Conservation (phyloP, 1,139 yeast species). For the Diutina neorugosa region DNA sequence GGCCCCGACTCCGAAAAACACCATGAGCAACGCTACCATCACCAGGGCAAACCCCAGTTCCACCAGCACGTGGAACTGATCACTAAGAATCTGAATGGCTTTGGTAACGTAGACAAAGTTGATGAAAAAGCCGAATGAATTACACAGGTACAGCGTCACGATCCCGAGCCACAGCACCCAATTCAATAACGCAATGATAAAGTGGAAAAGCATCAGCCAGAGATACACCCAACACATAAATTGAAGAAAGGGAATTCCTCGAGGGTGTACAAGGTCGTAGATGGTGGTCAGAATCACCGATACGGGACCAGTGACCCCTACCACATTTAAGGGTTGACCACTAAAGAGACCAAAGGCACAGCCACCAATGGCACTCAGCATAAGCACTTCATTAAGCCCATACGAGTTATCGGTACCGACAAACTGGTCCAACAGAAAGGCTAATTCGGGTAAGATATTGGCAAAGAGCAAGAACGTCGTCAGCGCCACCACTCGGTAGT, state of each 20-base stretch:
- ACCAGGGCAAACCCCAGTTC: slow-evolving; percentile 69
- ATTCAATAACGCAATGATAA: slow-evolving; percentile 59
- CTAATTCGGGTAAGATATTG: slow-evolving; percentile 83
- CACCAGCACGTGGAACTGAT: slow-evolving; percentile 45
- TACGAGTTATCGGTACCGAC: slow-evolving; percentile 76
- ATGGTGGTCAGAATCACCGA: slow-evolving; percentile 87
- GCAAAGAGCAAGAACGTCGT: slow-evolving; percentile 78
- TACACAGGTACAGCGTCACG: slow-evolving; percentile 80
- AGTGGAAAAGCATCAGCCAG: slow-evolving; percentile 83
- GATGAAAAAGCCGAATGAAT: slow-evolving; percentile 86
- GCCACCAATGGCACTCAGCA: slow-evolving; percentile 83
- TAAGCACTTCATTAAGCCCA: slow-evolving; percentile 81
- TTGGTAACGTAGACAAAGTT: slow-evolving; percentile 84
- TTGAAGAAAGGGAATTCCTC: slow-evolving; percentile 66
- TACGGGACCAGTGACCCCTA: slow-evolving; percentile 97
- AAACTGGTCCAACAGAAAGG: slow-evolving; percentile 96
- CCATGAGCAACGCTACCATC: slow-evolving; percentile 60
- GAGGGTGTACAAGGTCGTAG: slow-evolving; percentile 59
- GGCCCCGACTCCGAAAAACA: slow-evolving; percentile 60
- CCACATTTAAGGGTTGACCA: slow-evolving; percentile 90
- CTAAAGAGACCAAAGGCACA: slow-evolving; percentile 73
- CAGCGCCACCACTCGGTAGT: slow-evolving; percentile 84
- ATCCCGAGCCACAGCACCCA: slow-evolving; percentile 56
- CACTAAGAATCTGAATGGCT: slow-evolving; percentile 68
- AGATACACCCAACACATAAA: slow-evolving; percentile 94